These are phyloP conservation scores for Herpotrichia juniperi DNA, from an alignment of 2,329 filamentous ascomycete species.

Conservation along the genomic window DNA sequence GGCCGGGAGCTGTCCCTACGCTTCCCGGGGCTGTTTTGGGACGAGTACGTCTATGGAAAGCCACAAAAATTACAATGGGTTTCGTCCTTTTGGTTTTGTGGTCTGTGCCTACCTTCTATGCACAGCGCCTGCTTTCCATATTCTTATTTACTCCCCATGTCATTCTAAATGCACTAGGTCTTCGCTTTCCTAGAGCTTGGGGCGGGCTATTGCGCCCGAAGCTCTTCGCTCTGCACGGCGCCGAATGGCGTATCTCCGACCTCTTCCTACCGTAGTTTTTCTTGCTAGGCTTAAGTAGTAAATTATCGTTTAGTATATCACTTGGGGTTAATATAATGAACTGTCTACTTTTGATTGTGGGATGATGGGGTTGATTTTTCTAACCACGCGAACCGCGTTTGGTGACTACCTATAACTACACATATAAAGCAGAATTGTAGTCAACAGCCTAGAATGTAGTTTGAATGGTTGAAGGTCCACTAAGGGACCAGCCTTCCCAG, in stretches of 20 bases:
- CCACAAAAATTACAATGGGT: constrained; percentile 4
- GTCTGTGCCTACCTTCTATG: constrained; percentile 10
- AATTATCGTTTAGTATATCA: too few species aligned
- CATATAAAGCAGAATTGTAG: too few species aligned
- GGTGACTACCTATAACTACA: too few species aligned
- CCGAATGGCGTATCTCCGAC: constrained; percentile 7
- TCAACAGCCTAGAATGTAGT: too few species aligned
- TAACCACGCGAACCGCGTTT: too few species aligned
- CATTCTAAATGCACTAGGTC: background rate
- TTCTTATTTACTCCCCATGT: constrained; percentile 5
- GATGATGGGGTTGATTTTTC: too few species aligned
- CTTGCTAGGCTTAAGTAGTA: too few species aligned
- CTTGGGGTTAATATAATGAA: too few species aligned
- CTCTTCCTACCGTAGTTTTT: background rate
- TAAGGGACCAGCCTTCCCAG: too few species aligned
- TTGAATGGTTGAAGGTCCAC: too few species aligned
- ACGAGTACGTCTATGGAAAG: constrained; percentile 2
- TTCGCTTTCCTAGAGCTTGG: background rate
- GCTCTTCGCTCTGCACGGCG: constrained; percentile 8
- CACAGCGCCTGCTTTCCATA: constrained; percentile 2
- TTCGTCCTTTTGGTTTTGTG: constrained; percentile 8
- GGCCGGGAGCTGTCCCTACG: constrained; percentile 1
- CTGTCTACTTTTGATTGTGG: too few species aligned
- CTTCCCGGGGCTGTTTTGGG: background rate
- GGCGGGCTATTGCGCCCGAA: constrained; percentile 7